Evolutionary conservation across 1,139 yeast genomes (phyloP).

Genomic region (Scheffersomyces quercinus): DNA sequence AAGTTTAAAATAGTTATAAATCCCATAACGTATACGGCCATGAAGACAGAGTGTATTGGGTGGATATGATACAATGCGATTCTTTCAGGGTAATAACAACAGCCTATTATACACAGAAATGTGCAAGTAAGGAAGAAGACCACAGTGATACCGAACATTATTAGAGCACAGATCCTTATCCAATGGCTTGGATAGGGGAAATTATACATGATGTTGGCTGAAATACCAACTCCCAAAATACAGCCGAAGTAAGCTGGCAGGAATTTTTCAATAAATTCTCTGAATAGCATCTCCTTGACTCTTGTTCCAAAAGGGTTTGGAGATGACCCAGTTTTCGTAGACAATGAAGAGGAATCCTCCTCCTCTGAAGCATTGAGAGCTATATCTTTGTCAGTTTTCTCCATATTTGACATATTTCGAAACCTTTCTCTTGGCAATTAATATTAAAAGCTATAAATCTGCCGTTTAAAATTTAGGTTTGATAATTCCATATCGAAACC

Average conservation of each 20-base stretch:
- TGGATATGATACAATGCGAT: conserved; percentile 41
- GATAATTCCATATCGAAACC: no score
- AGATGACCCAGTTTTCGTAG: not conserved
- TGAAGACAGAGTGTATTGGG: conserved; percentile 53
- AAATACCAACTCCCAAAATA: conserved; percentile 85
- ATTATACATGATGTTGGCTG: conserved; percentile 55
- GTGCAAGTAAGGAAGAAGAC: conserved; percentile 45
- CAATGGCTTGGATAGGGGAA: conserved; percentile 68
- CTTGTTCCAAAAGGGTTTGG: not conserved
- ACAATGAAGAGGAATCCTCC: not conserved
- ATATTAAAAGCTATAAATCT: no score
- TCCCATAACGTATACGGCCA: conserved; percentile 85
- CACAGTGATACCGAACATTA: conserved; percentile 57
- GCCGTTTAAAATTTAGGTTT: no score
- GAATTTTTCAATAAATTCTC: conserved; percentile 30
- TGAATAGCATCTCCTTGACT: not conserved
- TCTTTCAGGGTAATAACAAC: conserved; percentile 38
- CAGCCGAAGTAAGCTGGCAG: conserved; percentile 66
- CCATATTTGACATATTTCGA: no score
- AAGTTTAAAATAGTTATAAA: conserved; percentile 62
- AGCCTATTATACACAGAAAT: conserved; percentile 13
- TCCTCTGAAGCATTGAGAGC: not conserved
- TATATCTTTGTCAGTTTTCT: no score
- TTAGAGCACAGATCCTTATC: conserved; percentile 58
- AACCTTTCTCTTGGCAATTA: no score